phyloP scores from a whole-genome alignment of 1,284 basidiomycete genomes.

The Leccinum angustisporum region DNA sequence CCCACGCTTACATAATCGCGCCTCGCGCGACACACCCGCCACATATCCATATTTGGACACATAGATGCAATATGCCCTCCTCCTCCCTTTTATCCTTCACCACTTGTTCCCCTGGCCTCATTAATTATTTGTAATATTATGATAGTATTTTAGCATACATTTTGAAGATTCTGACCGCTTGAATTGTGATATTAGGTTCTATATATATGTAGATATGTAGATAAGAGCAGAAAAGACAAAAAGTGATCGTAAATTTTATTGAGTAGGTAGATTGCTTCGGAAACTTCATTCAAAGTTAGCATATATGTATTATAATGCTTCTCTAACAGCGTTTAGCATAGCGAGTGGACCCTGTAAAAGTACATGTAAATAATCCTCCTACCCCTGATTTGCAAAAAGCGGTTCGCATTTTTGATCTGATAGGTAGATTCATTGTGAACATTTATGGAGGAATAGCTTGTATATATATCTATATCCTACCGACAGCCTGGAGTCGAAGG shows the following conservation, averaged over 20 bases:
- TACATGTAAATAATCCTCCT: neutral
- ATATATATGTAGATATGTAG: no score
- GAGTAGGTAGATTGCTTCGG: neutral
- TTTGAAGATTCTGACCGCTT: no score
- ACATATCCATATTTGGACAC: no score
- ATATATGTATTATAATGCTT: neutral
- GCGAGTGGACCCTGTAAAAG: neutral
- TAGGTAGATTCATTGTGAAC: neutral
- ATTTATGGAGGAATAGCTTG: neutral
- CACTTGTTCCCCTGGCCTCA: no score
- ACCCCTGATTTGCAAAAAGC: neutral
- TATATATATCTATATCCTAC: neutral
- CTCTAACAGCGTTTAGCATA: neutral
- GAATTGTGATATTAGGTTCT: no score
- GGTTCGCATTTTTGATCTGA: neutral
- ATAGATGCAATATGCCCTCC: no score
- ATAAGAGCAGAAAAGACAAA: neutral
- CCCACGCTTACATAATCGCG: no score
- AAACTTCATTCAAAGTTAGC: neutral
- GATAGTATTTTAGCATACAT: no score
- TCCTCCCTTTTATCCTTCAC: no score
- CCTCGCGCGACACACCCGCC: no score
- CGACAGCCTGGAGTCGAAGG: no score
- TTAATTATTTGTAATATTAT: no score
- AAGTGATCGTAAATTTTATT: neutral